phyloP scores from a whole-genome alignment of 257 asterid species.

The Petrea volubilis region DNA sequence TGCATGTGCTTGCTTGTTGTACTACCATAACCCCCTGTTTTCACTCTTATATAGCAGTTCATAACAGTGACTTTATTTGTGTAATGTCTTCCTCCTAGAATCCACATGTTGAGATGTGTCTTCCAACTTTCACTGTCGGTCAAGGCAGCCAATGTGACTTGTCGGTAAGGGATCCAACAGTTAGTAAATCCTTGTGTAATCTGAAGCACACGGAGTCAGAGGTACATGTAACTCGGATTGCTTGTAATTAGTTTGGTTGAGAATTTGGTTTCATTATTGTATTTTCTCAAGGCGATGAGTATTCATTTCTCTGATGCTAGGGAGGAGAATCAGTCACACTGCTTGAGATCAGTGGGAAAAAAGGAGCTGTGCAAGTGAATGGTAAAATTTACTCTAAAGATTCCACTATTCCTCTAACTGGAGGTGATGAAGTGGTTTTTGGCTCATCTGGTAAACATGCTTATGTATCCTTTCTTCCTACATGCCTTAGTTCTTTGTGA shows the following conservation, averaged over 20 bases:
- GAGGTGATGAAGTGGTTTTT: conserved; percentile 88
- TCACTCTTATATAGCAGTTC: not conserved
- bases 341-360: conserved; percentile 78
- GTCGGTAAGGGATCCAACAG: conserved; percentile 67
- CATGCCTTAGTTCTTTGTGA: conserved; percentile 4
- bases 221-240: conserved; percentile 42
- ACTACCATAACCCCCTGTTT: not conserved
- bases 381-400: conserved; percentile 67
- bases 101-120: conserved; percentile 71
- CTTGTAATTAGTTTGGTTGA: no score
- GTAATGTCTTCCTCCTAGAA: conserved; percentile 48
- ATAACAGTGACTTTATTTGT: conserved; percentile 3
- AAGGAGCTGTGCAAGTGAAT: conserved; percentile 85
- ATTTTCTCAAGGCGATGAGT: conserved; percentile 7
- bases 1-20: conserved; percentile 4
- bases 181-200: conserved; percentile 73
- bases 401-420: conserved; percentile 63
- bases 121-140: conserved; percentile 52
- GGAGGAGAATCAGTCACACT: conserved; percentile 58
- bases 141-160: conserved; percentile 68
- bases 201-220: conserved; percentile 71
- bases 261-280: not conserved
- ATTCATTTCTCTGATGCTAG: conserved; percentile 37
- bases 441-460: conserved; percentile 67
- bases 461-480: conserved; percentile 75